These are phyloP conservation scores for Cairneyella variabilis DNA, from an alignment of 495 filamentous ascomycete genomes.

Conservation along the genomic window DNA sequence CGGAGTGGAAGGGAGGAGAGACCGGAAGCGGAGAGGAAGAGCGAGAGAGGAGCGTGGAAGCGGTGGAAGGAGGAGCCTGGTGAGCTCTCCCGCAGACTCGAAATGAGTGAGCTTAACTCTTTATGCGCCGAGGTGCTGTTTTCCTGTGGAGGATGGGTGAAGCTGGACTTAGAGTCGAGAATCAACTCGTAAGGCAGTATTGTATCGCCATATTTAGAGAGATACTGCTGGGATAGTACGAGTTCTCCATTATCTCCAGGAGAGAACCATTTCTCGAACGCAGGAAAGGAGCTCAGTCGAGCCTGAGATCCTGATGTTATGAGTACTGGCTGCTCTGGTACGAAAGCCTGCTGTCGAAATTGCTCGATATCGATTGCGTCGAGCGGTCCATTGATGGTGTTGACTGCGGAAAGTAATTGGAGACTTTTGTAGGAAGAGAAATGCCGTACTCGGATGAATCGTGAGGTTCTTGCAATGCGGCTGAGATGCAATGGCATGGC, in stretches of 20 bases:
- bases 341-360: slow-evolving; percentile 24
- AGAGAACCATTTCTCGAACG: slow-evolving; percentile 21
- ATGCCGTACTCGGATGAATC: not conserved
- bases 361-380: slow-evolving; percentile 16
- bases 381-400: slow-evolving; percentile 8
- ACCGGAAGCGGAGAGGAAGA: slow-evolving; percentile 14
- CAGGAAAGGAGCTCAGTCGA: slow-evolving; percentile 11
- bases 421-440: not conserved
- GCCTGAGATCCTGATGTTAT: slow-evolving; percentile 6
- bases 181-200: slow-evolving; percentile 25
- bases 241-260: not conserved
- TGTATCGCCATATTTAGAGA: slow-evolving; percentile 15
- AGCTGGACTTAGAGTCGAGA: no score
- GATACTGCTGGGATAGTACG: slow-evolving; percentile 9
- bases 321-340: slow-evolving; percentile 23
- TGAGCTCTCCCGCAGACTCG: no score
- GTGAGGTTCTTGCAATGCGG: not conserved
- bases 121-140: no score
- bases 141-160: no score
- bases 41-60: slow-evolving; percentile 18
- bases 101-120: no score
- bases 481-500: not conserved
- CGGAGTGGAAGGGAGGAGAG: not conserved
- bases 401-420: not conserved
- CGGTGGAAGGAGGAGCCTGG: slow-evolving; percentile 11